Percentiles rank a stretch among this genome's conserved stretches.
Conservation (phyloP, 768 basidiomycete species). For the Trametopsis cervina region DNA sequence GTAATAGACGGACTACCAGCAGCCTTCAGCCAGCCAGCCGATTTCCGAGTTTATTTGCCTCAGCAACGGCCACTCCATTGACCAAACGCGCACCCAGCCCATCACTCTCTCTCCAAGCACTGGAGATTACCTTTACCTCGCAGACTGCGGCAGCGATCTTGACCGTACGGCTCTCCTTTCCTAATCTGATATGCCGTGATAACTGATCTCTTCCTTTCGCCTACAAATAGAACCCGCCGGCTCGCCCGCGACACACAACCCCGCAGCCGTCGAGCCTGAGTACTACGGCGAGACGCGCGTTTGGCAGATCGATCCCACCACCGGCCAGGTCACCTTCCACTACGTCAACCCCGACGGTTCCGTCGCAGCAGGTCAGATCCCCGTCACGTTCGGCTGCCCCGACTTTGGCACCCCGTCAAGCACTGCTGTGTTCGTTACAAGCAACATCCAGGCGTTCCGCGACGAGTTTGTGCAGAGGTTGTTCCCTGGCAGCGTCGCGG, state of each 20-base stretch:
- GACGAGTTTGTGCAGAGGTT: not conserved
- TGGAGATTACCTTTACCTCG: not conserved
- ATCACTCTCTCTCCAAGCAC: not conserved
- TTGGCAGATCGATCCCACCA: not conserved
- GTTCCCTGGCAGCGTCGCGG: not conserved
- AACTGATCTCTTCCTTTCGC: not conserved
- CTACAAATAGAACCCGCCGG: not conserved
- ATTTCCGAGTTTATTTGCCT: not conserved
- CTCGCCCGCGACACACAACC: not conserved
- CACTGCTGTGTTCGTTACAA: not conserved
- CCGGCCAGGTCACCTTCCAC: not conserved
- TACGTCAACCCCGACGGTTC: not conserved
- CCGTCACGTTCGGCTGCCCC: not conserved
- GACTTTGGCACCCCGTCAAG: not conserved
- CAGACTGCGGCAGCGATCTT: not conserved
- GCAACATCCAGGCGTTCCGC: not conserved
- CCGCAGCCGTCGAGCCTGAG: not conserved
- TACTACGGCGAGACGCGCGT: not conserved
- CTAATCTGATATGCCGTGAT: not conserved
- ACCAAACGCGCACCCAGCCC: not conserved
- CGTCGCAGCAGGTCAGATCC: not conserved
- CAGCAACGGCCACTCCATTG: not conserved
- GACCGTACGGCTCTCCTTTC: not conserved
- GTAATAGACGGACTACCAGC: not conserved
- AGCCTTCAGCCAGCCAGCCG: not conserved